These are phyloP conservation scores for Aspergillus calidoustus DNA, from an alignment of 2,329 filamentous ascomycete species.

Conservation along the genomic window DNA sequence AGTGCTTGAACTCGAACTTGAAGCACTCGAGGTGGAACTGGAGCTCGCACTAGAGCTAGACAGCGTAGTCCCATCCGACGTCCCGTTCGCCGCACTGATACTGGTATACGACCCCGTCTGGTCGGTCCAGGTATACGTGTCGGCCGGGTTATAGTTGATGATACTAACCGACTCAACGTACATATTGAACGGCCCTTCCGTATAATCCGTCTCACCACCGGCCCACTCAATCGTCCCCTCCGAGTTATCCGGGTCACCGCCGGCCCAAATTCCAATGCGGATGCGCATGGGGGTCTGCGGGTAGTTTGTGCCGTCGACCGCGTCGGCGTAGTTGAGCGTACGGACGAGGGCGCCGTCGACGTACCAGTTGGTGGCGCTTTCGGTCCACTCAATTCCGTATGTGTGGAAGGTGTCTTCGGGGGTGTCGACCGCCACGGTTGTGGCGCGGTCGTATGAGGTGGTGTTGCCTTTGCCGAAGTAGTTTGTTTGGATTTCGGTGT, in stretches of 20 bases:
- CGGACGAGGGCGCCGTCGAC: slow-evolving; percentile 67
- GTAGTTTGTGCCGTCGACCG: slow-evolving; percentile 62
- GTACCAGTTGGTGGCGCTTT: slow-evolving; percentile 65
- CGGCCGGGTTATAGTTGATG: slow-evolving; percentile 61
- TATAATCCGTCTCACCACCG: slow-evolving; percentile 70
- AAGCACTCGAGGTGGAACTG: slow-evolving; percentile 7
- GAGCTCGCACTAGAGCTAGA: slow-evolving; percentile 3
- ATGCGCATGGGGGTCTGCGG: slow-evolving; percentile 76
- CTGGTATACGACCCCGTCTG: slow-evolving; percentile 63
- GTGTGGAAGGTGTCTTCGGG: slow-evolving; percentile 58
- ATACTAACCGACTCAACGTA: slow-evolving; percentile 66
- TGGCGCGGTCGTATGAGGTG: slow-evolving; percentile 76
- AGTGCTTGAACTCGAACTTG: background rate
- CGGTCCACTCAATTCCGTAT: slow-evolving; percentile 66
- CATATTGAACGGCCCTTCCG: slow-evolving; percentile 72
- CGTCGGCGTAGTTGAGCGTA: slow-evolving; percentile 64
- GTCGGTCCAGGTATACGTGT: slow-evolving; percentile 69
- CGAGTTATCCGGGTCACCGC: slow-evolving; percentile 55
- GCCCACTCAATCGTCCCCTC: slow-evolving; percentile 68
- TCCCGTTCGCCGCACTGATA: slow-evolving; percentile 53
- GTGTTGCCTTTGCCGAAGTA: slow-evolving; percentile 96
- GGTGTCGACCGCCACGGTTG: slow-evolving; percentile 68
- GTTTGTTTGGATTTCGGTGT: slow-evolving; percentile 69
- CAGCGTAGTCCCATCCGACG: slow-evolving; percentile 3
- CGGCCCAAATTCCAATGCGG: slow-evolving; percentile 71